Base-by-base conservation (phyloP, 108 stramenopile genomes). In the Skeletonema potamos region DNA sequence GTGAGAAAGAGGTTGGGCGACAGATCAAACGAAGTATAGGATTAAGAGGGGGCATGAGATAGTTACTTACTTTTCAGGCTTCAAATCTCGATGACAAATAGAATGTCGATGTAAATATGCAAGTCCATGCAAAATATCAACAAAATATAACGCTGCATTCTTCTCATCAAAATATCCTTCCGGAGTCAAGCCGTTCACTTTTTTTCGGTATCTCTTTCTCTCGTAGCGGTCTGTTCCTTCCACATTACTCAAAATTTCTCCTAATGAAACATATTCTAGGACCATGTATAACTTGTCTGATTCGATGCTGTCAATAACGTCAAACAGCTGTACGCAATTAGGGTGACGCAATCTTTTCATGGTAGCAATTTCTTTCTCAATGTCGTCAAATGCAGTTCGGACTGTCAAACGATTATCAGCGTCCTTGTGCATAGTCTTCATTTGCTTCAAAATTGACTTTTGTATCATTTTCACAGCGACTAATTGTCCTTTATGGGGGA, bases 261-360 rank as follows among this genome's bases (percentile, higher is more conserved):
- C 96, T 37, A 90, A 70, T 0, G 87, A 88, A 68, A 95, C 87
- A 81, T 92, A 93, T 55, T 97, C 96, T 28, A 97, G 54, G 0
- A 97, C 91, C 89, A 97, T 90, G 77, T 92, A 92, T 6, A 97
- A 58, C 54, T 79, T 73, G 62, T 95, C 90, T 3, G 82, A 81
- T 43, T 92, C 88, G 28, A 88, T 88, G 43, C 86, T 89, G 66
- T 96, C 93, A 64, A 96, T 91, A 12, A 93, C 93, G 66, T 96
- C 91, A 63, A 70, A 83, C 11, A 97, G 64, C 17, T 62, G 63
- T 1, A 97, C 94, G 11, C 93, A 48, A 66, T 95, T 94, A 4
- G 92, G 93, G 84, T 97, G 96, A 11, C 75, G 73, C 37, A 97
- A 54, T 36, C 88, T 82, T 62, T 95, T 95, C 92, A 95, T 94